These are phyloP conservation scores for Leccinum griseonigrum DNA, from an alignment of 1,284 basidiomycete genomes.

Conservation along the genomic window DNA sequence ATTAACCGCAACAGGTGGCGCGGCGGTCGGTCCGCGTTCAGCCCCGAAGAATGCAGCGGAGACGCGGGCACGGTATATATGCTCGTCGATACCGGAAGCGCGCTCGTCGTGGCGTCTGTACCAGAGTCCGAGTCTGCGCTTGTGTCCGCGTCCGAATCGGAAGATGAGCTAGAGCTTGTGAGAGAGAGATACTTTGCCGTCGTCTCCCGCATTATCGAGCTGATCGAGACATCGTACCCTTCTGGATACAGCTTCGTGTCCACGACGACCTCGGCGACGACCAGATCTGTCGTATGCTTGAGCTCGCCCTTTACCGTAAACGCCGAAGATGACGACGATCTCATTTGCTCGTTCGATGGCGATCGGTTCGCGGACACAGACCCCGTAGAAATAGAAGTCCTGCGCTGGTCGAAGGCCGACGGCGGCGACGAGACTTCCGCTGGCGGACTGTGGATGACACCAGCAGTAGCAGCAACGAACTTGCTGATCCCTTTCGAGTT, in stretches of 20 bases:
- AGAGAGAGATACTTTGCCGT: slow-evolving; percentile 28
- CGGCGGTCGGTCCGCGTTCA: slow-evolving; percentile 55
- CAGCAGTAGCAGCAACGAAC: background rate
- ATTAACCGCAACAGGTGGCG: slow-evolving; percentile 75
- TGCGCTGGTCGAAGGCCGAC: slow-evolving; percentile 7
- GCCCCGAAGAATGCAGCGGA: slow-evolving; percentile 72
- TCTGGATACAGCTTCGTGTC: slow-evolving; percentile 73
- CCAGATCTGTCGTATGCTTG: slow-evolving; percentile 53
- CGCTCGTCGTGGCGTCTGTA: slow-evolving; percentile 1
- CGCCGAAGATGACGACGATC: slow-evolving; percentile 39
- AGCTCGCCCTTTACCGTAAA: slow-evolving; percentile 63
- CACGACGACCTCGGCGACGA: slow-evolving; percentile 71
- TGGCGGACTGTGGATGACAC: background rate
- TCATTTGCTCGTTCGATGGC: slow-evolving; percentile 21
- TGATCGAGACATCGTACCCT: slow-evolving; percentile 61
- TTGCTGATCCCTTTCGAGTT: slow-evolving; percentile 13
- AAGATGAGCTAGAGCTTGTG: background rate
- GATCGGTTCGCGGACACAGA: slow-evolving; percentile 14
- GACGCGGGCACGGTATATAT: slow-evolving; percentile 75
- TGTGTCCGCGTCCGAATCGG: background rate
- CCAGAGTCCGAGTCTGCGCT: background rate
- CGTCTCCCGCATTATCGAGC: slow-evolving; percentile 44
- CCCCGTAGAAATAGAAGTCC: slow-evolving; percentile 16
- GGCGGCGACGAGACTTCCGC: background rate
- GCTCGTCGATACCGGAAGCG: slow-evolving; percentile 52